Conservation (phyloP, 495 filamentous ascomycete species). For the Talaromyces liani region DNA sequence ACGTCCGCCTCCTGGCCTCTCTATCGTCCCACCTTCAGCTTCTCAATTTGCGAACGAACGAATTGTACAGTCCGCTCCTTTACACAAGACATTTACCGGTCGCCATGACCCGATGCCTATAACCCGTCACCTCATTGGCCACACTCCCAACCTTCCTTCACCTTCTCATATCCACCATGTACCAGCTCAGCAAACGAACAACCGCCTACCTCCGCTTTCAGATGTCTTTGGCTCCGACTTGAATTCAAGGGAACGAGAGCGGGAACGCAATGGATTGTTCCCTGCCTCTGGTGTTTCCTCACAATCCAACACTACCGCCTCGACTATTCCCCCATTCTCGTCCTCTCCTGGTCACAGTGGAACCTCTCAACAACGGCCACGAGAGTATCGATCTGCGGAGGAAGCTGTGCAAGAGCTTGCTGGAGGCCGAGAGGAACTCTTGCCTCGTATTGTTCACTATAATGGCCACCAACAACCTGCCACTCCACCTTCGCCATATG, state of each 20-base stretch:
- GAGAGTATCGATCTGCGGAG: slow-evolving; percentile 93
- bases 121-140: slow-evolving; percentile 76
- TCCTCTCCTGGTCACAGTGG: slow-evolving; percentile 66
- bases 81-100: slow-evolving; percentile 94
- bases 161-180: slow-evolving; percentile 91
- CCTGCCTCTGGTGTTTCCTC: slow-evolving; percentile 48
- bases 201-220: slow-evolving; percentile 86
- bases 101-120: slow-evolving; percentile 73
- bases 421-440: slow-evolving; percentile 81
- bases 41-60: slow-evolving; percentile 92
- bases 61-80: slow-evolving; percentile 91
- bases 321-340: slow-evolving; percentile 52
- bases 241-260: slow-evolving; percentile 30
- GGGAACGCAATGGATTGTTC: slow-evolving; percentile 38
- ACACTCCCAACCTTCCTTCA: slow-evolving; percentile 76
- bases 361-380: slow-evolving; percentile 49
- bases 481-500: slow-evolving; percentile 79
- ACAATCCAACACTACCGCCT: slow-evolving; percentile 47
- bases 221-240: slow-evolving; percentile 88
- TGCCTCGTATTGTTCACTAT: slow-evolving; percentile 93
- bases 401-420: slow-evolving; percentile 86
- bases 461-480: slow-evolving; percentile 81
- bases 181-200: slow-evolving; percentile 80
- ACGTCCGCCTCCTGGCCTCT: slow-evolving; percentile 79
- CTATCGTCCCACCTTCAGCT: slow-evolving; percentile 94